Evolutionary conservation across 2,329 filamentous ascomycete species (phyloP), one percentile per base, ranked within the genome.

Genomic region (Metarhizium rileyi): DNA sequence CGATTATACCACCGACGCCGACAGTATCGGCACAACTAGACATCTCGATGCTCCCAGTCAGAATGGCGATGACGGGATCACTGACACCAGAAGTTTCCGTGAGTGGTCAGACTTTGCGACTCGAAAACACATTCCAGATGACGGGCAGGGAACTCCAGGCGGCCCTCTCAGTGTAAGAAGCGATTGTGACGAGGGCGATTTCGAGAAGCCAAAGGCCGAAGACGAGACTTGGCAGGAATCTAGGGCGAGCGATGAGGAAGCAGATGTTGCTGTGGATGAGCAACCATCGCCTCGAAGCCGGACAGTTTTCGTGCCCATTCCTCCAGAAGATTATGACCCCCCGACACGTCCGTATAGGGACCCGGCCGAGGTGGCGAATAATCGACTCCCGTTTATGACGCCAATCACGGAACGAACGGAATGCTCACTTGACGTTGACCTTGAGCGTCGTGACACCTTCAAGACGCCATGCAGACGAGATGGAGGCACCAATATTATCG

Each of bases 341-440:
- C 85, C 88, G 18, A 85, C 78, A 50, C 78, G 84, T 44, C 86
- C 87, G 51, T 95, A 86, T 74, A 83, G 90, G 62, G 87, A 95
- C 66, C 81, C 88, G 61, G 78, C 72, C 33, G 78, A 90, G 64
- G 76, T 84, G 66, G 89, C 90, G 52, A 94, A 96, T 61, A 95
- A 90, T 67, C 84, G 90, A 49, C 74, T 97, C 9, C 93, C 91
- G 3, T 98, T 97, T 65, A 97, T 98, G 93, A 98, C 93, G 0
- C 93, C 93, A 1, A 98, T 98, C 56, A 91, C 93, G 1, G 93
- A 98, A 66, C 84, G 89, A 59, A 98, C 93, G 0, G 93, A 98
- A 67, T 86, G 84, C 10, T 96, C 90, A 1, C 70, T 97, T 5
- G 84, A 84, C 33, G 69, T 84, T 40, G 77, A 79, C 4, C 81